Base-by-base conservation (phyloP, 306 rosid genomes). In the Potentilla sterilis region DNA sequence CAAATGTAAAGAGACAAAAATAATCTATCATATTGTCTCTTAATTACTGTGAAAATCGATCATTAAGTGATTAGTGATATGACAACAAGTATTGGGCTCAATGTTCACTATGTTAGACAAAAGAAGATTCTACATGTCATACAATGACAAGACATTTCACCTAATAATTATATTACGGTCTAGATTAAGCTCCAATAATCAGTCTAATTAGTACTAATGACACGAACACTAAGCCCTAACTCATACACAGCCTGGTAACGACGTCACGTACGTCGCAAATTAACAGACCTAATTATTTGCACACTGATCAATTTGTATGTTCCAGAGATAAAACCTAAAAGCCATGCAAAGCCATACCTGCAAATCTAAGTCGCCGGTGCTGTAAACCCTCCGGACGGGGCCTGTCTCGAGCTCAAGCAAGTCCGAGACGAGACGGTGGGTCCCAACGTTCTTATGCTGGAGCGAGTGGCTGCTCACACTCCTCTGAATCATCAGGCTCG, bases 291-390 rank as follows among this genome's bases (percentile, higher is more conserved):
- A 35, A 14, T n/a, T n/a, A 13, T 54, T 12, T 38, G 48, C 64
- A 35, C 57, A 19, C 28, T 5, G 75, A 52, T 68, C 28, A 7
- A 62, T 66, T 42, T 42, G 35, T 58, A 24, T 22, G 64, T 24
- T 58, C 16, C 35, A 11, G 64, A 57, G 35, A 22, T 8, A 28
- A 28, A 28, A 9, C 16, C 3, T 5, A 32, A 16, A 34, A 62
- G 37, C 15, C 64, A 62, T 62, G 41, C 67, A 32, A 21, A 34
- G 18, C 35, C 67, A 38, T 55, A 85, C 96, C 87, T 88, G 97
- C 47, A 91, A 77, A 69, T 89, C 93, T 48, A 91, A 72, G 70
- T 90, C 93, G 6, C 87, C 95, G 13, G 96, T 65, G 41, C 96
- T 92, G 81, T 74, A 86, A 67, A 81, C 96, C 85, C 89, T 86